A percentile compares a stretch with the other conserved stretches of the same genome.
Conservation (phyloP, 805 yeast species). For the Yamadazyma tumulicola region DNA sequence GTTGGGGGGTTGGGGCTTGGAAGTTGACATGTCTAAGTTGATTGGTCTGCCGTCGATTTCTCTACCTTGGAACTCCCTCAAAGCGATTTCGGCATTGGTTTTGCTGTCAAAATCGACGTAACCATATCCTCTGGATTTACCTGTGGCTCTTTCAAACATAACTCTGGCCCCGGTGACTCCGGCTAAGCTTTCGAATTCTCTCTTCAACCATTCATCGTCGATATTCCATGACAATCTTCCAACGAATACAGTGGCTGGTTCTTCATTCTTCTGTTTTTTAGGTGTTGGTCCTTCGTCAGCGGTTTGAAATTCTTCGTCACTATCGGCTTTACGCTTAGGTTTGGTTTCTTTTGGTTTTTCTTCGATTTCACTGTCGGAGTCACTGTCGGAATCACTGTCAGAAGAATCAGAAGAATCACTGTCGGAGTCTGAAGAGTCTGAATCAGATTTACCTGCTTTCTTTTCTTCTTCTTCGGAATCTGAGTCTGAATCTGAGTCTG, state of each 20-base stretch:
- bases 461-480: constrained; percentile 23
- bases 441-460: constrained; percentile 13
- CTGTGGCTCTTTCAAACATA: constrained; percentile 86
- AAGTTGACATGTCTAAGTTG: constrained; percentile 86
- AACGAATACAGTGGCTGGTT: constrained; percentile 87
- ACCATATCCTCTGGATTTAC: constrained; percentile 95
- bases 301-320: constrained; percentile 38
- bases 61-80: constrained; percentile 79
- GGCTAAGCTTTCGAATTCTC: constrained; percentile 78
- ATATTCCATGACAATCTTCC: constrained; percentile 97
- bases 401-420: constrained; percentile 11
- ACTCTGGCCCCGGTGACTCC: constrained; percentile 90
- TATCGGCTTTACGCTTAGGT: constrained; percentile 35
- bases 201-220: constrained; percentile 89
- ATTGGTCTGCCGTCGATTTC: constrained; percentile 97
- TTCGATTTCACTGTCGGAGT: constrained; percentile 18
- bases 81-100: constrained; percentile 80
- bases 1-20: constrained; percentile 63
- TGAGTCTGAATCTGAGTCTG: constrained; percentile 16
- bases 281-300: constrained; percentile 29
- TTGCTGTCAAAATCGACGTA: constrained; percentile 89
- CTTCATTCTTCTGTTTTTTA: constrained; percentile 60
- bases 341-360: constrained; percentile 28
- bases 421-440: constrained; percentile 25
- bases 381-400: constrained; percentile 5